phyloP scores from a whole-genome alignment of 805 yeast genomes.

The Saccharomyces cerevisiae region DNA sequence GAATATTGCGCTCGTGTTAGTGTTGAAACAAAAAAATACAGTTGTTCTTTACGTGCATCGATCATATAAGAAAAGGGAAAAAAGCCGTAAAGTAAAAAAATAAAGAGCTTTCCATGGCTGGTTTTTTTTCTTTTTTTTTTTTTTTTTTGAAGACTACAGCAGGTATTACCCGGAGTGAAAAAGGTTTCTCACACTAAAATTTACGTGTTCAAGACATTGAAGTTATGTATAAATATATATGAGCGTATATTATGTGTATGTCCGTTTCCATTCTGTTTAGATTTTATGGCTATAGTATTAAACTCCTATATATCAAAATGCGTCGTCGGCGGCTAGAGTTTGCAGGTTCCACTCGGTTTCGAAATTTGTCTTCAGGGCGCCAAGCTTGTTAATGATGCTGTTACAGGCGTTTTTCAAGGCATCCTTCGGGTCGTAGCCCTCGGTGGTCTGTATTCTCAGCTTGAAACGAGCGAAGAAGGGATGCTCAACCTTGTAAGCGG shows the following conservation, averaged over 20 bases:
- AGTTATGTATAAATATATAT: neutral
- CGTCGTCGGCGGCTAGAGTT: conserved; percentile 52
- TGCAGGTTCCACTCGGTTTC: conserved; percentile 89
- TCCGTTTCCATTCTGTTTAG: neutral
- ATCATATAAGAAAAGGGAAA: neutral
- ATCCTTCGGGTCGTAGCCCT: conserved; percentile 83
- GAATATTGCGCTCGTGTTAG: neutral
- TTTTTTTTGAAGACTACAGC: neutral
- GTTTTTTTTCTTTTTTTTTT: neutral
- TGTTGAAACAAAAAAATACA: neutral
- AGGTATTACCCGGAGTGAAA: neutral
- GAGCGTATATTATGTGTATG: neutral
- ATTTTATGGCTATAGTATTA: neutral
- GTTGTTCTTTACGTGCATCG: neutral
- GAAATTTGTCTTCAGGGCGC: conserved; percentile 66
- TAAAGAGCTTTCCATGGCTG: neutral
- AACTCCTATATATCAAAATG: conserved; percentile 16
- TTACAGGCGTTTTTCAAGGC: conserved; percentile 89
- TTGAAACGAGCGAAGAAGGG: conserved; percentile 94
- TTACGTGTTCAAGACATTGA: neutral
- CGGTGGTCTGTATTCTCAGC: conserved; percentile 91
- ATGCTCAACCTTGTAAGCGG: conserved; percentile 96
- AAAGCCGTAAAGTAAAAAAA: neutral
- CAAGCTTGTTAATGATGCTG: conserved; percentile 70
- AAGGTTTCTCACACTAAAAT: neutral